Conservation (phyloP, 2,329 filamentous ascomycete species). For the Aspergillaceae sp. region DNA sequence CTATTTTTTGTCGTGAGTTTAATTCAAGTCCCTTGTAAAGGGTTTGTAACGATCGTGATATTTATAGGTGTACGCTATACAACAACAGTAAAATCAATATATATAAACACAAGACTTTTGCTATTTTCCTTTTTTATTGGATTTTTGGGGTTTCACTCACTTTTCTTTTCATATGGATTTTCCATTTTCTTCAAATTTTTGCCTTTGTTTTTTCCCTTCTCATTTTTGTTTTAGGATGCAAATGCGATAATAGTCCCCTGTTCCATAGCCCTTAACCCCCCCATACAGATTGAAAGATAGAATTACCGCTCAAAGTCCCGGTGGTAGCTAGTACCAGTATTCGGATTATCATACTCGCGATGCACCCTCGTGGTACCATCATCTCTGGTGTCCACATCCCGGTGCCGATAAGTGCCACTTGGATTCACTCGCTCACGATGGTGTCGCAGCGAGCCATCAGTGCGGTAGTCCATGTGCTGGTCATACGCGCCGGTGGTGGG, state of each 20-base stretch:
- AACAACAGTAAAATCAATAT: neutral
- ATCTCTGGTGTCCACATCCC: conserved; percentile 23
- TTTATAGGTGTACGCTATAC: conserved; percentile 6
- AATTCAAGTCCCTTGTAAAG: neutral
- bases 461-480: conserved; percentile 26
- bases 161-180: conserved; percentile 1
- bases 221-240: conserved; percentile 6
- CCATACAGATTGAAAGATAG: neutral
- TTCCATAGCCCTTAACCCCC: neutral
- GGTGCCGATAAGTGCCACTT: conserved; percentile 23
- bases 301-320: conserved; percentile 23
- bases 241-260: neutral
- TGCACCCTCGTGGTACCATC: conserved; percentile 23
- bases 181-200: conserved; percentile 6
- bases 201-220: conserved; percentile 10
- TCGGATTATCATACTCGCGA: conserved; percentile 26
- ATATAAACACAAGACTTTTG: neutral
- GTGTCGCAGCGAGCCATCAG: conserved; percentile 17
- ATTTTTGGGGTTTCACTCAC: neutral
- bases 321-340: conserved; percentile 26
- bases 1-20: too few relatives aligned
- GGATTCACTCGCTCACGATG: conserved; percentile 25
- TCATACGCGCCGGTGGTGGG: conserved; percentile 23
- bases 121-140: neutral
- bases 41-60: conserved; percentile 7